These are phyloP conservation scores for Phalaenopsis equestris DNA, from an alignment of 106 monocot species.

Conservation along the genomic window DNA sequence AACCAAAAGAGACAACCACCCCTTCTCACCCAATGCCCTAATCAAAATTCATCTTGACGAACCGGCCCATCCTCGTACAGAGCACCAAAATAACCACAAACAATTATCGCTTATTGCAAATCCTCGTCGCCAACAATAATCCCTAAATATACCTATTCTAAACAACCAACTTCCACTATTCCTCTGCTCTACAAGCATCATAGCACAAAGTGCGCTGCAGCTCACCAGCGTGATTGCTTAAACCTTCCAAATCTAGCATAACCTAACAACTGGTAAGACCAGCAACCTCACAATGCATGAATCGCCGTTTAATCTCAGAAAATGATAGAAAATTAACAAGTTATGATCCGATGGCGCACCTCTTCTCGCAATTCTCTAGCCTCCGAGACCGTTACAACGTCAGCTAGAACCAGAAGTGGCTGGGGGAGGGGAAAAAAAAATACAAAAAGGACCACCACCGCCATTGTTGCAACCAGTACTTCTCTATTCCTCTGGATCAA, in stretches of 20 bases:
- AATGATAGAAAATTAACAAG: neutral
- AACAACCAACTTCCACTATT: neutral
- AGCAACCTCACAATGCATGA: neutral
- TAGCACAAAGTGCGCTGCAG: neutral
- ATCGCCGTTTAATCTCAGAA: neutral
- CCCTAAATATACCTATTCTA: neutral
- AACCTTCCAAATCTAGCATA: neutral
- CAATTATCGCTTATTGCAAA: neutral
- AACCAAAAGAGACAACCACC: neutral
- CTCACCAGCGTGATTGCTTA: neutral
- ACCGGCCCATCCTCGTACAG: neutral
- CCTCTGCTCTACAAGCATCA: neutral
- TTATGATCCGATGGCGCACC: slow-evolving; percentile 16
- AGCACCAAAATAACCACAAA: neutral
- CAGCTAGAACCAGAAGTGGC: slow-evolving; percentile 3
- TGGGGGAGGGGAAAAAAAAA: slow-evolving; percentile 2
- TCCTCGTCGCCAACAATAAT: neutral
- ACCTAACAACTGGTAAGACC: neutral
- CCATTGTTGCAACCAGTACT: neutral
- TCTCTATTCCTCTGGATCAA: neutral
- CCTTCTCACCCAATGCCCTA: neutral
- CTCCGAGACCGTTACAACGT: slow-evolving; percentile 29
- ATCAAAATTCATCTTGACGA: too few relatives aligned
- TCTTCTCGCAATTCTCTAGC: slow-evolving; percentile 42
- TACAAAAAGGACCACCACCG: neutral